A percentile compares a stretch with the other conserved stretches of the same genome.
Evolutionary conservation across 2,329 filamentous ascomycete genomes (phyloP).

Genomic region (Ophiostoma angusticollis): DNA sequence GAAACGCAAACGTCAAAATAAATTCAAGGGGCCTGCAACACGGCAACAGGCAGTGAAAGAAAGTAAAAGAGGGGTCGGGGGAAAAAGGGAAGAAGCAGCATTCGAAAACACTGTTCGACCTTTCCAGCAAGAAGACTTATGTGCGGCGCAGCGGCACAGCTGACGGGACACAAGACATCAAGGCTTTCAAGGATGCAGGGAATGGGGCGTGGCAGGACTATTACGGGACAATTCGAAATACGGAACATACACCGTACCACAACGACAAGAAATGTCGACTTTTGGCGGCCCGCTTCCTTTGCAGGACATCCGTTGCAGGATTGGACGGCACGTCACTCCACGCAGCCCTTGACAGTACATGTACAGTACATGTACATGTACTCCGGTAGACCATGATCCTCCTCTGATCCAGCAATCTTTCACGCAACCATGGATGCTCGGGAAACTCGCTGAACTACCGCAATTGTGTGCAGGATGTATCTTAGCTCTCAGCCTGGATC

Average conservation of each 20-base stretch:
- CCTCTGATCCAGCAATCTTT: conserved; percentile 11
- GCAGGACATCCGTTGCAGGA: background rate
- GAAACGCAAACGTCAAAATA: background rate
- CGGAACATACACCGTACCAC: too few relatives aligned
- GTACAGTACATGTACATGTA: too few relatives aligned
- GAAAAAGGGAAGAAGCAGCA: background rate
- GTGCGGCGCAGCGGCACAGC: background rate
- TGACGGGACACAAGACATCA: conserved; percentile 1
- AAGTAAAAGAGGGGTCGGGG: too few relatives aligned
- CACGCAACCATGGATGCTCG: too few relatives aligned
- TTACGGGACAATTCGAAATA: too few relatives aligned
- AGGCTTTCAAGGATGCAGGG: background rate
- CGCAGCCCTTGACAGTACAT: too few relatives aligned
- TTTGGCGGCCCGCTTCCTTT: too few relatives aligned
- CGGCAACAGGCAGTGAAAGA: background rate
- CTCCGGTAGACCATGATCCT: conserved; percentile 6
- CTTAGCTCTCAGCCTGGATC: too few relatives aligned
- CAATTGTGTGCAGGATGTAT: too few relatives aligned
- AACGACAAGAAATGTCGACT: background rate
- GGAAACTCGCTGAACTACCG: background rate
- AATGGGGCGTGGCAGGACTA: background rate
- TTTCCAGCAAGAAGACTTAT: background rate
- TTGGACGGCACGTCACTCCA: conserved; percentile 1
- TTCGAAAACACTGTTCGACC: background rate
- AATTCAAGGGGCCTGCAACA: background rate